Evolutionary conservation across 2,329 filamentous ascomycete species (phyloP).

Genomic region (Beauveria bassiana): DNA sequence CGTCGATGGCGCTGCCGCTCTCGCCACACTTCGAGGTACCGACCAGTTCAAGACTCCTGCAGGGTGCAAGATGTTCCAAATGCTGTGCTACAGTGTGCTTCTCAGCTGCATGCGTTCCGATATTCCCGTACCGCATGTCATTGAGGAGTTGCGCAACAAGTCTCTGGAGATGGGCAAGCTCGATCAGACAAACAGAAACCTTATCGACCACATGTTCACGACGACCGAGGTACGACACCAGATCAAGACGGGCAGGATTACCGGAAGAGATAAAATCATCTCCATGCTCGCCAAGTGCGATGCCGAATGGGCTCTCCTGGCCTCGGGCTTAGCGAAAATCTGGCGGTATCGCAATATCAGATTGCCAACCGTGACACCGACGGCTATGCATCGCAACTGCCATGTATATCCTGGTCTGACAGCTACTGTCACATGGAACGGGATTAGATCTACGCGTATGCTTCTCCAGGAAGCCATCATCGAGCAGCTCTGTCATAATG

Average conservation of each 20-base stretch:
- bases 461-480: conserved; percentile 41
- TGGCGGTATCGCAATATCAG: conserved; percentile 36
- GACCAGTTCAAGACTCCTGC: conserved; percentile 37
- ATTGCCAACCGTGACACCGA: conserved; percentile 31
- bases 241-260: conserved; percentile 31
- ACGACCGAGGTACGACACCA: conserved; percentile 40
- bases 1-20: conserved; percentile 42
- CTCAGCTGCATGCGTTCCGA: conserved; percentile 45
- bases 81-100: conserved; percentile 43
- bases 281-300: conserved; percentile 33
- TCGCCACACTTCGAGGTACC: conserved; percentile 41
- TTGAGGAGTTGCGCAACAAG: conserved; percentile 38
- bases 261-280: conserved; percentile 27
- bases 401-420: conserved; percentile 39
- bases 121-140: conserved; percentile 38
- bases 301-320: conserved; percentile 32
- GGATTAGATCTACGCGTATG: conserved; percentile 37
- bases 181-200: conserved; percentile 32
- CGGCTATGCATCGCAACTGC: conserved; percentile 33
- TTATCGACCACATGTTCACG: conserved; percentile 37
- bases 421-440: conserved; percentile 41
- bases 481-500: conserved; percentile 31
- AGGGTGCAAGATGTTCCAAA: conserved; percentile 45
- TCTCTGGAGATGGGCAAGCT: conserved; percentile 29
- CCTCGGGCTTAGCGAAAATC: conserved; percentile 29